Base-by-base conservation (phyloP, 2,329 filamentous ascomycete species). In the Colletotrichum coccodes region DNA sequence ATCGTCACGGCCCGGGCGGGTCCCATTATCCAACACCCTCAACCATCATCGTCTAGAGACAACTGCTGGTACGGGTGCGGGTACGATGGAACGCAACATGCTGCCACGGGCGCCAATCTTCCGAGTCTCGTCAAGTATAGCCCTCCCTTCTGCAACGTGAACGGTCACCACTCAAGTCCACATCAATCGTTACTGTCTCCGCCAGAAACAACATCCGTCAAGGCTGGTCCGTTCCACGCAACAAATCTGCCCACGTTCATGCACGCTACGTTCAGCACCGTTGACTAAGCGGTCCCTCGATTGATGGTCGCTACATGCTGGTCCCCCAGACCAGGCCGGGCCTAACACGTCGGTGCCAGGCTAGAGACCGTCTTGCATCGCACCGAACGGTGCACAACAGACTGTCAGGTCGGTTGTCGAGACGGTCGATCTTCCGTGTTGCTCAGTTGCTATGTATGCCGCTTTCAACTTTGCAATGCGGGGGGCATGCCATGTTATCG, bases 161-260 rank as follows among this genome's bases (percentile, higher is more conserved):
- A 36, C 42, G 9, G 44, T 63, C 50, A 44, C 60, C 59, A 23
- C 62, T 21, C 28, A 46, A 28, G 53, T n/a, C 60, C 64, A 64
- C 64, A 23, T 52, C 21, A 36, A 38, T 23, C 34, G 53, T 32
- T 34, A 64, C 53, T 16, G 38, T 53, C 53, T 38, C 52, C 53
- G 44, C 42, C 46, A 38, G 63, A 54, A 65, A 61, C 47, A 46
- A 21, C 40, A 26, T 32, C 40, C 56, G 40, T 34, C 40, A 36
- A 34, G 34, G 54, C 54, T 40, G 6, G 18, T n/a, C 18, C 16
- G 11, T 4, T 46, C 12, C 28, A 9, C 5, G 21, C n/a, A 58
- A 26, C 14, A 58, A 34, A 32, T 38, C 26, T 21, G 32, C 21
- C 28, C 28, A 40, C 42, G 18, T 56, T 60, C 14, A 61, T 65